Evolutionary conservation across 2,329 filamentous ascomycete species (phyloP).

Genomic region (Diplodia seriata): DNA sequence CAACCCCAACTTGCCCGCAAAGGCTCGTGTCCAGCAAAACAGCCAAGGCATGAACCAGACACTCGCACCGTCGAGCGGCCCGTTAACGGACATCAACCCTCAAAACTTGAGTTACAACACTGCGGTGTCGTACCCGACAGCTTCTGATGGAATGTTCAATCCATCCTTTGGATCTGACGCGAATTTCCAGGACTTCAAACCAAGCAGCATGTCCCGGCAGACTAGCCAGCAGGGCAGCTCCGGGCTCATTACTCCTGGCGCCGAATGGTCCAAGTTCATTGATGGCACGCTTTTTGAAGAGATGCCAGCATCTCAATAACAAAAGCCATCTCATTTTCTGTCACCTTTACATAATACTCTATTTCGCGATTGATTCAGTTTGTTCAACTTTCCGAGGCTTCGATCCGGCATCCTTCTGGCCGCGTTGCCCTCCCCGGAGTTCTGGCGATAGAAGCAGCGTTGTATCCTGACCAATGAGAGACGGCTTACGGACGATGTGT

Average conservation of each 20-base stretch:
- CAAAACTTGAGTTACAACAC: slow-evolving; percentile 36
- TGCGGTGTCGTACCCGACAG: background rate
- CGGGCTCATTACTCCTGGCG: slow-evolving; percentile 37
- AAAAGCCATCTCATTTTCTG: background rate
- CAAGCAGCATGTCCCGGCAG: slow-evolving; percentile 35
- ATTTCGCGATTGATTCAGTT: background rate
- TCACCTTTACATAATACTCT: background rate
- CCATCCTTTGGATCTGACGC: slow-evolving; percentile 34
- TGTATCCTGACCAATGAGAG: background rate
- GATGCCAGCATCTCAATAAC: slow-evolving; percentile 30
- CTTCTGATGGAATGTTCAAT: slow-evolving; percentile 39
- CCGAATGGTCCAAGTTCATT: slow-evolving; percentile 41
- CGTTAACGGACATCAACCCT: slow-evolving; percentile 35
- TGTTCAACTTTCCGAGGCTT: background rate
- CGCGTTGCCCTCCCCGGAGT: background rate
- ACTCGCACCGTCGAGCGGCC: slow-evolving; percentile 48
- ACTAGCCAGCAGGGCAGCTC: slow-evolving; percentile 36
- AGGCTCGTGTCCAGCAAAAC: slow-evolving; percentile 35
- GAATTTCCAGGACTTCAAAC: slow-evolving; percentile 15
- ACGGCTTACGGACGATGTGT: background rate
- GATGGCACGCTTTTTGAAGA: slow-evolving; percentile 36
- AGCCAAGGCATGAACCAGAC: slow-evolving; percentile 49
- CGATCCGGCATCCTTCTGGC: background rate
- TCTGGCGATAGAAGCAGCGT: background rate
- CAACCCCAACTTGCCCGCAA: slow-evolving; percentile 51